Evolutionary conservation across 2,329 filamentous ascomycete species (phyloP).

Genomic region (Botrytis porri): DNA sequence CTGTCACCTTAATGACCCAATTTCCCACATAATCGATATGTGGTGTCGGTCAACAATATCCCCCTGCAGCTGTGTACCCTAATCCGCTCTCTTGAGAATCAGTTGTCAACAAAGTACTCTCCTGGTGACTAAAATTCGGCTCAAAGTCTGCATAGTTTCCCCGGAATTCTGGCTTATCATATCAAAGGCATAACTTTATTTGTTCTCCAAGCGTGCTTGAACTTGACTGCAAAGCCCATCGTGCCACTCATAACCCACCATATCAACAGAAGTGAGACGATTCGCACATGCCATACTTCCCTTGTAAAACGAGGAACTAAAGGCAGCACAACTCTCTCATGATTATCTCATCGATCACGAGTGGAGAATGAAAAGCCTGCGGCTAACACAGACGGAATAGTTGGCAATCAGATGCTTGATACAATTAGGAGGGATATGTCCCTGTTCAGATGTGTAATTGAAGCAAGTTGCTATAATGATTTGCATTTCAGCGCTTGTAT

Average conservation of each 20-base stretch:
- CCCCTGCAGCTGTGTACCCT: not conserved
- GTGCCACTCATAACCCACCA: not conserved
- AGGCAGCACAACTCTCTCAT: not conserved
- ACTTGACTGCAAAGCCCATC: not conserved
- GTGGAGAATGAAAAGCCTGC: not conserved
- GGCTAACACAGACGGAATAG: no score
- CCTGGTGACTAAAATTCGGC: not conserved
- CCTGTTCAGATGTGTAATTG: not conserved
- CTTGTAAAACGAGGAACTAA: not conserved
- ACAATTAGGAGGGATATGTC: not conserved
- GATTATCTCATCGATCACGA: not conserved
- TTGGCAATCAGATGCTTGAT: conserved; percentile 2
- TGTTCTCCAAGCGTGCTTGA: not conserved
- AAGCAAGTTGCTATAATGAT: not conserved
- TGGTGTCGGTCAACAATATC: not conserved
- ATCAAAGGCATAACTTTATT: not conserved
- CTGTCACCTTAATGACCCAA: not conserved
- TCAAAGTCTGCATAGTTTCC: not conserved
- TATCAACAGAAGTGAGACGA: not conserved
- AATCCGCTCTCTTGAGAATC: not conserved
- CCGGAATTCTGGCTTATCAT: not conserved
- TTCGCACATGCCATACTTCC: not conserved
- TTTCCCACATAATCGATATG: not conserved
- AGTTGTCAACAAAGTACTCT: not conserved
- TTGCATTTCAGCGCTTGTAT: not conserved